Base-by-base conservation (phyloP, 352 stramenopile species). In the Globisporangium alternatum region DNA sequence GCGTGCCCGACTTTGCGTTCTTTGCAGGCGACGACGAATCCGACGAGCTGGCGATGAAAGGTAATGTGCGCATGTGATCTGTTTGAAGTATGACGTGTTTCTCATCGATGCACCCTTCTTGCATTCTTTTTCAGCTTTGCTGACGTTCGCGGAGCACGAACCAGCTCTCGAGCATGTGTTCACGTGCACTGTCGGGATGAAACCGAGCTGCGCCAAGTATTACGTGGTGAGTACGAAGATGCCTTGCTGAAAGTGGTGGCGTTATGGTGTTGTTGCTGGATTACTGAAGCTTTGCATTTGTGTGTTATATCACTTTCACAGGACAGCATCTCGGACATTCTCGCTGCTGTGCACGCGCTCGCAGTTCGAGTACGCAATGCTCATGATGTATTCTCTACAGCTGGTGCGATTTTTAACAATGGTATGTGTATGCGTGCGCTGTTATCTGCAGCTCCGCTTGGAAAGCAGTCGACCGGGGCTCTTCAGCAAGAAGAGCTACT, bases 11-110 rank as follows among this genome's bases (percentile, higher is more conserved):
- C 44, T 99, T 99, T 80, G 78, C 96, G 0, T 81, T 99, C 49
- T 89, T 93, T 25, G 78, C 98, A n/a, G 98, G 97, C 33, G 97
- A 99, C 74, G 97, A 99, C 66, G 93, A 96, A 39, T 98, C 96
- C 45, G 97, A 99, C 66, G 98, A 99, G 69, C 83, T 90, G 30
- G 78, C 85, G 4, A 89, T 90, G 63, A 73, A 77, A 76, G 79
- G 85, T 93, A 67, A 7, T 31, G 9, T 5, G 9, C 21, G 25
- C 25, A 28, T 28, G 25, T 28, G 25, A 28, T 28, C 25, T 28
- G 25, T 28, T 28, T 28, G 25, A 28, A 28, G 2, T 28, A 28
- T 28, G 25, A 28, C 25, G 25, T 28, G 25, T 28, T 28, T 2
- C 25, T 56, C 8, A 0, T 10, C 9, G 35, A 96, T 97, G 83